phyloP scores from a whole-genome alignment of 345 rosid genomes.

The Salix caprea region DNA sequence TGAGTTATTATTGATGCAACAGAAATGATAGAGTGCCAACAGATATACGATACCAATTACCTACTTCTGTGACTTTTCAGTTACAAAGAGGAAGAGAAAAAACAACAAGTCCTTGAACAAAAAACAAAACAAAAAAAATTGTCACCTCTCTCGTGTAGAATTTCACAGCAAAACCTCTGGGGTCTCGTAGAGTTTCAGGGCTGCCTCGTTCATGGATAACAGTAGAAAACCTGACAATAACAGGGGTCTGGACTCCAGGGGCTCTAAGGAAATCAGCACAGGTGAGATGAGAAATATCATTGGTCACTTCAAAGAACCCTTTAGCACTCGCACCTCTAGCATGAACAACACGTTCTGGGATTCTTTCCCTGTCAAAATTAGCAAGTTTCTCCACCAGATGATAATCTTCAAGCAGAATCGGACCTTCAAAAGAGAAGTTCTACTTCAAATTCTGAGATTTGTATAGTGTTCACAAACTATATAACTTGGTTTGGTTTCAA shows the following conservation, averaged over 20 bases:
- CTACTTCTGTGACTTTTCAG: too few species aligned
- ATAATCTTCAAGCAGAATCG: slow-evolving; percentile 91
- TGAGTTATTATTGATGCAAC: too few species aligned
- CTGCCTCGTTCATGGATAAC: slow-evolving; percentile 98
- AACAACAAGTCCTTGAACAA: too few species aligned
- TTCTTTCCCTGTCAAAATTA: slow-evolving; percentile 85
- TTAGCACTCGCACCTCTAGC: slow-evolving; percentile 98
- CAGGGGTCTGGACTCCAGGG: slow-evolving; percentile 91
- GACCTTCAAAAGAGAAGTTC: slow-evolving; percentile 44
- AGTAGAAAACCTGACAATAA: slow-evolving; percentile 94
- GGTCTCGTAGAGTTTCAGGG: slow-evolving; percentile 93
- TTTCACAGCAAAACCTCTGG: slow-evolving; percentile 97
- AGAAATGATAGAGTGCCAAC: too few species aligned
- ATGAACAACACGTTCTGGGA: slow-evolving; percentile 98
- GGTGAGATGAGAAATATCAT: slow-evolving; percentile 66
- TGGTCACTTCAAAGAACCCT: slow-evolving; percentile 97
- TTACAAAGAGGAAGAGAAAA: too few species aligned
- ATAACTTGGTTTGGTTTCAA: too few species aligned
- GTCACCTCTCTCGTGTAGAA: slow-evolving; percentile 93
- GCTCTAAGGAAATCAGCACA: slow-evolving; percentile 98
- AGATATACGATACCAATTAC: too few species aligned
- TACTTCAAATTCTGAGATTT: too few species aligned
- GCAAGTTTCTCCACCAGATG: slow-evolving; percentile 91
- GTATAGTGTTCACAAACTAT: background rate
- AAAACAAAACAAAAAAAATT: too few species aligned